phyloP scores from a whole-genome alignment of 768 basidiomycete species.

The Naganishia antarctica region DNA sequence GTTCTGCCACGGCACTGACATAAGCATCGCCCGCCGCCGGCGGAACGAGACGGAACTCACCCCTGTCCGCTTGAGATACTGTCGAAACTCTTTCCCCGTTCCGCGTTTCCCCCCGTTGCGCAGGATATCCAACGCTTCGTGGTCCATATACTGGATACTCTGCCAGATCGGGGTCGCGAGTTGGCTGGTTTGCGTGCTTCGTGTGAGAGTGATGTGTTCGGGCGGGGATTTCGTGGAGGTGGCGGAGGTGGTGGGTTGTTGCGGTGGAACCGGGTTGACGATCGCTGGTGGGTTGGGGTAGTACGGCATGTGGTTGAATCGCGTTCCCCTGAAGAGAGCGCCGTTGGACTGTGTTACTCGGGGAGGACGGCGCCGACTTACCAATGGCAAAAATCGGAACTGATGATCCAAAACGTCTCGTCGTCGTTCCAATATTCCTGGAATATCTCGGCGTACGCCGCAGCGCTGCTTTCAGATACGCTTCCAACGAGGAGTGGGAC shows the following conservation, averaged over 20 bases:
- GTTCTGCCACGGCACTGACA: constrained; percentile 75
- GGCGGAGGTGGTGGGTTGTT: constrained; percentile 21
- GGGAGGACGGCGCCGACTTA: constrained; percentile 49
- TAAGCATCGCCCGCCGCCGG: constrained; percentile 61
- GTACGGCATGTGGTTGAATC: constrained; percentile 46
- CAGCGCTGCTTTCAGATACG: constrained; percentile 55
- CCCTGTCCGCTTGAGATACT: constrained; percentile 45
- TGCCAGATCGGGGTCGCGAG: constrained; percentile 63
- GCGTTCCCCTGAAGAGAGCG: constrained; percentile 38
- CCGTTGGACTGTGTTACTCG: background rate
- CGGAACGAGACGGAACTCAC: constrained; percentile 50
- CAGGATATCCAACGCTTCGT: constrained; percentile 67
- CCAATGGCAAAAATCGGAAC: constrained; percentile 99
- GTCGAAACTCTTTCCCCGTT: constrained; percentile 37
- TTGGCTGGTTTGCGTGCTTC: constrained; percentile 22
- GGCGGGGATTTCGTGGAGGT: constrained; percentile 54
- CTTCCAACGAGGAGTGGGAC: constrained; percentile 85
- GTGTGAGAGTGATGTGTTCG: constrained; percentile 49
- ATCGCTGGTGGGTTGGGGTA: constrained; percentile 37
- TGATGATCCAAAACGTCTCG: constrained; percentile 81
- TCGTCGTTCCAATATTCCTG: constrained; percentile 73
- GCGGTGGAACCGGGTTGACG: constrained; percentile 41
- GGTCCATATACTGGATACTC: constrained; percentile 78
- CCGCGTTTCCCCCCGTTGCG: constrained; percentile 34
- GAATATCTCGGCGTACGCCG: constrained; percentile 61